Percentiles rank a stretch among this genome's conserved stretches.
phyloP scores from a whole-genome alignment of 371 early-diverging fungal species.

The Saksenaea vasiformis region DNA sequence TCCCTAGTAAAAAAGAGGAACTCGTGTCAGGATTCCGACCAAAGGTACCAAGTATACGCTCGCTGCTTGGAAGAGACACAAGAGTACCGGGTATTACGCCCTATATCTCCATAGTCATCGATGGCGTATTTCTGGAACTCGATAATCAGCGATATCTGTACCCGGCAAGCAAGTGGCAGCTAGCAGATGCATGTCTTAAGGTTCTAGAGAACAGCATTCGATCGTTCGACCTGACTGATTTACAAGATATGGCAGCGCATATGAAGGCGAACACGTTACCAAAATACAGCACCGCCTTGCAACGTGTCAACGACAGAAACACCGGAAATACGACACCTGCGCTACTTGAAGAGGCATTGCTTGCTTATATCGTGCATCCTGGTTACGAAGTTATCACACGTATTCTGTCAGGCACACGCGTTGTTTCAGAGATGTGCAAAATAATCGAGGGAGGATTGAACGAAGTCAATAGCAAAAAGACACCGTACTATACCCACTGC shows the following conservation, averaged over 20 bases:
- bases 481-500: constrained; percentile 33
- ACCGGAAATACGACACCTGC: not conserved
- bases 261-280: not conserved
- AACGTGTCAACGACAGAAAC: constrained; percentile 23
- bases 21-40: constrained; percentile 39
- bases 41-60: constrained; percentile 55
- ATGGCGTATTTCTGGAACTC: constrained; percentile 77
- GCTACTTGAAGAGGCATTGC: constrained; percentile 11
- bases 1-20: constrained; percentile 41
- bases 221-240: constrained; percentile 66
- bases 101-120: constrained; percentile 80
- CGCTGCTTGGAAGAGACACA: constrained; percentile 60
- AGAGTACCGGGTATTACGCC: constrained; percentile 77
- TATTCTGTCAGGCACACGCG: constrained; percentile 75
- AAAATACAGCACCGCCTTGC: constrained; percentile 13
- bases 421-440: constrained; percentile 68
- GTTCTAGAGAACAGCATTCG: constrained; percentile 78
- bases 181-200: constrained; percentile 72
- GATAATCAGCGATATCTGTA: constrained; percentile 67
- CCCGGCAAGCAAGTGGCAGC: constrained; percentile 75
- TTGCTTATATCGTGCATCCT: constrained; percentile 63
- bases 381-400: constrained; percentile 83
- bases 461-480: constrained; percentile 31
- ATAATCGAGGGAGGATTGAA: constrained; percentile 66
- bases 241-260: constrained; percentile 11